Evolutionary conservation across 345 rosid genomes (phyloP), one percentile per base, ranked within the genome.

Genomic region (Arabis alpina): DNA sequence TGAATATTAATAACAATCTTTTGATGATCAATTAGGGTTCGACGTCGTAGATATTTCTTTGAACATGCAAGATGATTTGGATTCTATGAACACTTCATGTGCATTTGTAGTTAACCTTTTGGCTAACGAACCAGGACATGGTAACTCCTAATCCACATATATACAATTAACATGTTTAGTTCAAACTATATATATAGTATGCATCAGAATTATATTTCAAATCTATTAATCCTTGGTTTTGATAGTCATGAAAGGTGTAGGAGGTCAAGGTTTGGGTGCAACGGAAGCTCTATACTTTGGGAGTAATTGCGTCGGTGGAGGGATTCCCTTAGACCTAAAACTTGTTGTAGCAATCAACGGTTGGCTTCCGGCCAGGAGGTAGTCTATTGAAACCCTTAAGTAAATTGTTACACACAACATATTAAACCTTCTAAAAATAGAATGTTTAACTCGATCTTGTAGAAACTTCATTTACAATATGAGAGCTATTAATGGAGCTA

Each of bases 161-260:
- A 10, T 14, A 15, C 8, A 16, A n/a, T 2, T 58, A 4, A 5
- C 28, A 25, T 30, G 30, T 28, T 10, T 50, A 50, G n/a, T 16
- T 13, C 9, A 30, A 30, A 32, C 36, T 32, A 32, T 24, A 10
- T 24, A 10, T 19, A 19, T 50, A 50, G 8, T 50, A 24, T 40
- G 50, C 47, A 16, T 41, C 64, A 43, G 4, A 23, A 24, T 16
- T 52, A 24, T 7, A 4, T 23, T 8, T 59, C 11, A 36, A 14
- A 37, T 10, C 8, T 16, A 23, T 41, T 4, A 34, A 23, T 40
- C 19, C 56, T 45, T 66, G 41, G 59, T 32, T 37, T 73, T 51
- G 77, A 54, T 82, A 90, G 97, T 90, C 63, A 85, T 80, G 76
- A 79, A 83, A 15, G 93, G 93, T 12, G 66, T 90, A 30, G 97